Evolutionary conservation across 2,329 filamentous ascomycete genomes (phyloP), one percentile per base, ranked within the genome.

Genomic region (Colletotrichum sp.): DNA sequence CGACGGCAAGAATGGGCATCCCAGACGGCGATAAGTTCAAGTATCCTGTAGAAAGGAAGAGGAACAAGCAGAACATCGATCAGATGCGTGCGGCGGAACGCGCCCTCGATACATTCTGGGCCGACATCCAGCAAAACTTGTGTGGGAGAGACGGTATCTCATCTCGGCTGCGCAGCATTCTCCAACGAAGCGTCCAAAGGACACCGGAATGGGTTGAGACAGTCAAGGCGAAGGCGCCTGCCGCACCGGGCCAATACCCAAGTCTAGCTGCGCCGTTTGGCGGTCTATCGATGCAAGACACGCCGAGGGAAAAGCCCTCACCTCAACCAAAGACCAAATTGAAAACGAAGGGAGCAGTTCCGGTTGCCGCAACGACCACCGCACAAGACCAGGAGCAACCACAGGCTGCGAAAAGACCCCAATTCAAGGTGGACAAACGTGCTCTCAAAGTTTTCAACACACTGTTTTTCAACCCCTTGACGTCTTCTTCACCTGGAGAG

Each of bases 81-180:
- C 78, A 79, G 0, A 82, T 91, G 79, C 83, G 84, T 12, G 75
- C 59, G 3, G 87, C 89, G 1, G 89, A 92, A 78, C 31, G 55
- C 1, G 82, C 84, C 31, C 81, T 91, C 6, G 88, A 90, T 76
- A 69, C 61, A 0, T 86, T 89, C 70, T 90, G 87, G 88, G 71
- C 65, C 3, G 77, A 68, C 0, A 70, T 85, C 33, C 55, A 68
- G 65, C 43, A 43, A 6, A 77, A 73, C n/a, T 57, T 72, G 11
- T 38, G 47, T 12, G 47, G 27, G n/a, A 64, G 27, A 2, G 38
- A 64, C 8, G 62, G 62, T 1, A n/a, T 64, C 5, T 80, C 77
- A 62, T 74, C 74, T 2, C 75, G 70, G 12, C 79, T 68, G 47
- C 78, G 76, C 36, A 71, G 73, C 8, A 79, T 77, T 33, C 54